Evolutionary conservation across 2,329 filamentous ascomycete species (phyloP).

Genomic region (Colletotrichum liaoningense): DNA sequence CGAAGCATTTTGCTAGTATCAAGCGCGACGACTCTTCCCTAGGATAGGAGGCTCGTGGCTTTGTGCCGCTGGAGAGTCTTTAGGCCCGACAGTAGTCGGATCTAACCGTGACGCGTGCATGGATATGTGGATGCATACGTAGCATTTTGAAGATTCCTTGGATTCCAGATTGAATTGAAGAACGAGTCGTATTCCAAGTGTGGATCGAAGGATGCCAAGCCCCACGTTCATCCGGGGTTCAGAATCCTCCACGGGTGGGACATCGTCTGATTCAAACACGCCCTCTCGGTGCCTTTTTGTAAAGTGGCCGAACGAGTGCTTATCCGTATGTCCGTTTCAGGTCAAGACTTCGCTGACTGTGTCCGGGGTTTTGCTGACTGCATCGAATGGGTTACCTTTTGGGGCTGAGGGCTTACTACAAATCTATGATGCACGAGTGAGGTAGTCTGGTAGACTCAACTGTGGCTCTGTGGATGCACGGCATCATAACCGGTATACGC

Average conservation of each 20-base stretch:
- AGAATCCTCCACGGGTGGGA: not conserved
- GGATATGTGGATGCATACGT: not conserved
- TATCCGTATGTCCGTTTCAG: not conserved
- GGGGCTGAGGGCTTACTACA: not conserved
- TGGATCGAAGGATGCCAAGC: not conserved
- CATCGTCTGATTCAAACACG: not conserved
- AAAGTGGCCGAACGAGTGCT: not conserved
- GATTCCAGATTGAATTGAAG: not conserved
- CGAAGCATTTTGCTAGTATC: not conserved
- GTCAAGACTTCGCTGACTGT: not conserved
- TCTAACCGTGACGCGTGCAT: not conserved
- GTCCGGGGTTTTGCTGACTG: not conserved
- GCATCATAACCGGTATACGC: not conserved
- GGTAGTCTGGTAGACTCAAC: not conserved
- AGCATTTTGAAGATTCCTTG: not conserved
- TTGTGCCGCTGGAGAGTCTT: not conserved
- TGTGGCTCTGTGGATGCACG: not conserved
- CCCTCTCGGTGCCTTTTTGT: not conserved
- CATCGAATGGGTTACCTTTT: not conserved
- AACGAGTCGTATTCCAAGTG: not conserved
- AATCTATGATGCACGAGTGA: not conserved
- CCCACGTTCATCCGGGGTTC: not conserved
- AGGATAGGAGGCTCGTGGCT: not conserved
- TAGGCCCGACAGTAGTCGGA: not conserved
- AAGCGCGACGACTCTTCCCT: not conserved